phyloP scores from a whole-genome alignment of 139 green algal species.

The Chlorella sp. region DNA sequence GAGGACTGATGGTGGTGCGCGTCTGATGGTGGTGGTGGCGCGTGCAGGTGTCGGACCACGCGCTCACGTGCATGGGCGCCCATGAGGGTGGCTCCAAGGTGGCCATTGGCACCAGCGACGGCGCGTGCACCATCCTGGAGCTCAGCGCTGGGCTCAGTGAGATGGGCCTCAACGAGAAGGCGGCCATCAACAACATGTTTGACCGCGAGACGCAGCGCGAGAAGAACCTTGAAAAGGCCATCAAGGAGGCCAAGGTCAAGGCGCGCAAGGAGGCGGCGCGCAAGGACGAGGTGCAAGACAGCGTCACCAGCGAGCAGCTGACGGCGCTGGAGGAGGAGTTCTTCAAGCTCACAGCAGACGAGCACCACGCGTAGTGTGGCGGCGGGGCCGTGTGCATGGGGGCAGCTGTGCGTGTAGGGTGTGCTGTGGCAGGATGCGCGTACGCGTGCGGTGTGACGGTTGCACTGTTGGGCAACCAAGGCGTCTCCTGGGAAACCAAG shows the following conservation, averaged over 20 bases:
- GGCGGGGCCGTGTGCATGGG: too few species aligned
- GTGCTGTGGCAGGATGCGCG: too few species aligned
- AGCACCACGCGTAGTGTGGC: too few species aligned
- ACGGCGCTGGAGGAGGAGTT: constrained; percentile 50
- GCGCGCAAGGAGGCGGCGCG: constrained; percentile 68
- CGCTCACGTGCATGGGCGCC: constrained; percentile 61
- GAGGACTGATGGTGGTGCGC: too few species aligned
- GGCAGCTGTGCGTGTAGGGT: too few species aligned
- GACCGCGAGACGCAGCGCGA: constrained; percentile 64
- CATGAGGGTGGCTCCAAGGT: constrained; percentile 56
- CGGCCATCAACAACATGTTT: constrained; percentile 61
- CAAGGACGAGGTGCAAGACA: constrained; percentile 40
- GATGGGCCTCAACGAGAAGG: constrained; percentile 77
- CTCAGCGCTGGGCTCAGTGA: constrained; percentile 63
- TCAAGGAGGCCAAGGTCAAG: constrained; percentile 82
- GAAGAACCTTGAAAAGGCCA: constrained; percentile 88
- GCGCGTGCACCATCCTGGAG: constrained; percentile 67
- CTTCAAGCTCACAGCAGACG: constrained; percentile 17
- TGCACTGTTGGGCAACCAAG: too few species aligned
- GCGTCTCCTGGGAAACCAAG: too few species aligned
- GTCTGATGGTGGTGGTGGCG: background rate
- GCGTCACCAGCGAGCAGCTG: constrained; percentile 59
- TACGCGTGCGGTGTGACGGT: too few species aligned
- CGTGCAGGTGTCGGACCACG: constrained; percentile 34
- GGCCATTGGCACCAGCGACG: constrained; percentile 63